Evolutionary conservation across 352 stramenopile species (phyloP), one percentile per base, ranked within the genome.

Genomic region (Phytophthora rubi): DNA sequence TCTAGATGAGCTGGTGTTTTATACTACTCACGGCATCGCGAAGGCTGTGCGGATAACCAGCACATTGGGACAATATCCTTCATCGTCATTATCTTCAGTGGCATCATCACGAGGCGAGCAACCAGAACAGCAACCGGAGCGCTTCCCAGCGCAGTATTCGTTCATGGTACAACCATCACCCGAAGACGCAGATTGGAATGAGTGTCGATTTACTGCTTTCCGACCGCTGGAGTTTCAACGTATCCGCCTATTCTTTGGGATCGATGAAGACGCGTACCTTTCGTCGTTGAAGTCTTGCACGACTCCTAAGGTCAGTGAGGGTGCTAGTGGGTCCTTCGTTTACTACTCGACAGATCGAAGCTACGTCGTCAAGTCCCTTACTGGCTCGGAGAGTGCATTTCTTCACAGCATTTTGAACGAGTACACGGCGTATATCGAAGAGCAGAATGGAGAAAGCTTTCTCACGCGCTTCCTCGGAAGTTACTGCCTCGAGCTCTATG

Each of bases 321-420:
- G 89, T 51, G 82, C 87, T 2, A 92, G 80, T 12, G 90, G 86
- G 1, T 90, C 81, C 32, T 97, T 95, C 73, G 86, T 96, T 47
- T 97, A 94, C 47, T 95, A 90, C 61, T 94, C 88, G 2, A 76
- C 64, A 16, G 85, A 95, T 69, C 77, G 81, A n/a, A 83, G 80
- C 47, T 94, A 81, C 67, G 85, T 97, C 13, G 86, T 95, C 35
- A 97, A 96, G 66, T 93, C 85, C 7, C 70, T 95, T 5, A 88
- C 75, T 1, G 45, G 59, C 6, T 65, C 79, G 15, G 90, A 97
- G 57, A 85, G 79, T 51, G 32, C 53, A 12, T 93, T 92, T 49
- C 68, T 97, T 2, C 76, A 89, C 47, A 73, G 65, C 2, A 92
- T 97, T 28, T 63, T 97, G 15, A 79, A 83, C 26, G 58, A 61